phyloP scores from a whole-genome alignment of 139 green algal genomes.

The Closterium sp. region DNA sequence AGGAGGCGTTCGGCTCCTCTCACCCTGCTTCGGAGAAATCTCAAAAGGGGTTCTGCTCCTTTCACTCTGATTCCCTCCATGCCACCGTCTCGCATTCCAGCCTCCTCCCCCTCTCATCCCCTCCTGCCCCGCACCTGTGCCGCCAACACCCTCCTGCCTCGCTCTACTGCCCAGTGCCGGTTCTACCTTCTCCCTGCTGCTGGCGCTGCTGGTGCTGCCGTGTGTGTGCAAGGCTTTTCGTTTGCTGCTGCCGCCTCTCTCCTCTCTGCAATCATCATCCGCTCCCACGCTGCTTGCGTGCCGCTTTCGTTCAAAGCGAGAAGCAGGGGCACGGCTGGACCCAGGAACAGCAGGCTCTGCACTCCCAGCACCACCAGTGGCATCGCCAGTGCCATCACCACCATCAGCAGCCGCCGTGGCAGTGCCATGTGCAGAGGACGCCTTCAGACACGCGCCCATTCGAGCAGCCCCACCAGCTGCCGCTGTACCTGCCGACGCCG shows the following conservation, averaged over 20 bases:
- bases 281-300: not conserved
- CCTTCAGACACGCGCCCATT: no score
- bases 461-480: no score
- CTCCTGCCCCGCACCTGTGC: no score
- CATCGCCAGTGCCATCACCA: no score
- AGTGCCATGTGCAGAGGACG: no score
- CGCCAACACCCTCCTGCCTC: not conserved
- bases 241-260: not conserved
- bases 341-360: not conserved
- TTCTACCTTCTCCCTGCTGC: not conserved
- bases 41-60: no score
- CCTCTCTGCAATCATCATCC: not conserved
- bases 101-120: not conserved
- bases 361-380: no score
- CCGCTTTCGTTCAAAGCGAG: not conserved
- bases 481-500: no score
- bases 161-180: not conserved
- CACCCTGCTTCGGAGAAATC: no score
- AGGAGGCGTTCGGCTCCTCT: not conserved
- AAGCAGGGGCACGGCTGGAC: not conserved
- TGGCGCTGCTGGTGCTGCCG: not conserved
- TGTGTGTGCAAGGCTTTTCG: not conserved
- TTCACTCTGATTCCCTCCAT: not conserved
- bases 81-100: not conserved
- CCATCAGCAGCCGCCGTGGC: not conserved